Percentiles rank a stretch among this genome's conserved stretches.
These are phyloP conservation scores for Boletus patriciae DNA, from an alignment of 768 basidiomycete genomes.

Conservation along the genomic window DNA sequence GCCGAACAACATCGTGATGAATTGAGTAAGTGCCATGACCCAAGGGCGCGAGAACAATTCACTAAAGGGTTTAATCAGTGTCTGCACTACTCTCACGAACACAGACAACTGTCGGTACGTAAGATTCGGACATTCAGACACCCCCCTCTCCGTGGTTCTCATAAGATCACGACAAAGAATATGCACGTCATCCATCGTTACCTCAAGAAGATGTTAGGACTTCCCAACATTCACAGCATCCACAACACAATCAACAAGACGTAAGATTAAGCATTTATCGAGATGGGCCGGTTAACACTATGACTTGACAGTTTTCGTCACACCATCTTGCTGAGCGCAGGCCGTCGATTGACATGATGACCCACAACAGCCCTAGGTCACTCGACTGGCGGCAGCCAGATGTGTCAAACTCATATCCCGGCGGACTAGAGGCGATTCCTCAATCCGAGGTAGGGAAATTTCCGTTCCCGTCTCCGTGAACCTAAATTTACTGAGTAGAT, in stretches of 20 bases:
- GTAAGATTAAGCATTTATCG: constrained; percentile 27
- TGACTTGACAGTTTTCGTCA: constrained; percentile 30
- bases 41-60: constrained; percentile 15
- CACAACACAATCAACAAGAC: constrained; percentile 34
- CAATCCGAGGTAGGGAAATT: constrained; percentile 34
- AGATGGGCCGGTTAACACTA: constrained; percentile 20
- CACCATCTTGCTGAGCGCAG: constrained; percentile 36
- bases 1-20: constrained; percentile 74
- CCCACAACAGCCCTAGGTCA: constrained; percentile 35
- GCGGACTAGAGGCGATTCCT: constrained; percentile 32
- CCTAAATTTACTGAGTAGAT: constrained; percentile 37
- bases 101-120: constrained; percentile 36
- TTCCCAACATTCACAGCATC: constrained; percentile 32
- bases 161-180: constrained; percentile 30
- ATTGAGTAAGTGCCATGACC: constrained; percentile 36
- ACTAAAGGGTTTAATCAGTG: constrained; percentile 29
- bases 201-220: constrained; percentile 32
- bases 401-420: constrained; percentile 30
- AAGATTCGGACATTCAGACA: constrained; percentile 14
- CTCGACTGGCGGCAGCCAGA: constrained; percentile 37
- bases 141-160: constrained; percentile 15
- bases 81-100: constrained; percentile 37
- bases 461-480: constrained; percentile 14
- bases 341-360: constrained; percentile 34
- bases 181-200: constrained; percentile 33